These are phyloP conservation scores for Moringa oleifera DNA, from an alignment of 345 rosid species.

Conservation along the genomic window DNA sequence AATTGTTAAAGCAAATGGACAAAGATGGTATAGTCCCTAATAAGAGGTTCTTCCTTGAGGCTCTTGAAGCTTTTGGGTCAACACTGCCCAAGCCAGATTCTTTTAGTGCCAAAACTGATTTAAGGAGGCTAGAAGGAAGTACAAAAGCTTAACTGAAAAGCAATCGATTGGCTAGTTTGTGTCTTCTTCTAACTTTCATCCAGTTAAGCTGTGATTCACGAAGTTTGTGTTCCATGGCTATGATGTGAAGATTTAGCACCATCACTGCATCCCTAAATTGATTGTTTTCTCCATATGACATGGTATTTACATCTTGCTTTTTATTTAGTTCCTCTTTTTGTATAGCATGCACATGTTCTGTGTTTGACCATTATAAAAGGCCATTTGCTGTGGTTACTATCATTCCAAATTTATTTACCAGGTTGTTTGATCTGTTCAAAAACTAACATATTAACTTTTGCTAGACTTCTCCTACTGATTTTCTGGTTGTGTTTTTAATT, in stretches of 20 bases:
- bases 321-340: too few relatives aligned
- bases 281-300: background rate
- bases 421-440: too few relatives aligned
- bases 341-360: too few relatives aligned
- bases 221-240: background rate
- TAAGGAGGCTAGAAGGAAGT: slow-evolving; percentile 14
- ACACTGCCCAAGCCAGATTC: slow-evolving; percentile 33
- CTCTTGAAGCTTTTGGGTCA: slow-evolving; percentile 60
- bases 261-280: background rate
- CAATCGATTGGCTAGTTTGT: background rate
- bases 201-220: background rate
- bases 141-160: slow-evolving; percentile 21
- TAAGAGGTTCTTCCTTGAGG: slow-evolving; percentile 80
- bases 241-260: background rate
- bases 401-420: too few relatives aligned
- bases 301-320: background rate
- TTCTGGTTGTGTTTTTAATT: too few relatives aligned
- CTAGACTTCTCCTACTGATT: too few relatives aligned
- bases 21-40: slow-evolving; percentile 74
- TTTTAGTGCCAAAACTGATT: slow-evolving; percentile 13
- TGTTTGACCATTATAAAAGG: too few relatives aligned
- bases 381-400: too few relatives aligned
- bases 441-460: too few relatives aligned
- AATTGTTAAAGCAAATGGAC: slow-evolving; percentile 65
- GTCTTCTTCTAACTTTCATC: background rate